Conservation (phyloP, 257 asterid species). For the Rubia yunnanensis region DNA sequence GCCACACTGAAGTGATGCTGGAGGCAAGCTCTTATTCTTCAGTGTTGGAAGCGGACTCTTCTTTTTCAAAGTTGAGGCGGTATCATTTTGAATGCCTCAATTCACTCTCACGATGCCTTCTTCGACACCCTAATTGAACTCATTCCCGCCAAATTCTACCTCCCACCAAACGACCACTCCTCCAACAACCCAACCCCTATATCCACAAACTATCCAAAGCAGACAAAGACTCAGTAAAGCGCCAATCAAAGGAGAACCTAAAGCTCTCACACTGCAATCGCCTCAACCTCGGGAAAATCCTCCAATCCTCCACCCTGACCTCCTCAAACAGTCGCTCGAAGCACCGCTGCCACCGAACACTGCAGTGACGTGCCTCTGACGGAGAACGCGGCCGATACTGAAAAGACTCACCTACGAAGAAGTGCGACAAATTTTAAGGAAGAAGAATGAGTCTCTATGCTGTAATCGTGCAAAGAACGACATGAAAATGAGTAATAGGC, state of each 20-base stretch:
- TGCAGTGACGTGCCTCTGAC: neutral
- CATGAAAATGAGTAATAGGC: constrained; percentile 25
- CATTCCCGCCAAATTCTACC: constrained; percentile 75
- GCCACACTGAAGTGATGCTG: too few relatives aligned
- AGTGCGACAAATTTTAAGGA: constrained; percentile 45
- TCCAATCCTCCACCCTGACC: constrained; percentile 40
- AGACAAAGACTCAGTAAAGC: constrained; percentile 64
- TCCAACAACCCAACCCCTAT: constrained; percentile 59
- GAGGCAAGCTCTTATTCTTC: too few relatives aligned
- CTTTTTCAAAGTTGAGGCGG: too few relatives aligned
- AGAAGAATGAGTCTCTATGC: constrained; percentile 49
- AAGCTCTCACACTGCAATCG: constrained; percentile 73
- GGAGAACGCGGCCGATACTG: constrained; percentile 12
- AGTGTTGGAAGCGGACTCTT: too few relatives aligned
- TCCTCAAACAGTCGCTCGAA: constrained; percentile 32
- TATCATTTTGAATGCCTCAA: constrained; percentile 33
- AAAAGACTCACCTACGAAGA: constrained; percentile 58
- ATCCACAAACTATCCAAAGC: constrained; percentile 70
- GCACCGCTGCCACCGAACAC: neutral
- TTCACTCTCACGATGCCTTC: constrained; percentile 40
- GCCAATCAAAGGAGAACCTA: constrained; percentile 47
- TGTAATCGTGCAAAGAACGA: constrained; percentile 40
- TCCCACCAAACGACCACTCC: constrained; percentile 46
- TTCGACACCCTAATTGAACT: constrained; percentile 56
- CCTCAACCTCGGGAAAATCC: constrained; percentile 63